phyloP scores from a whole-genome alignment of 1,284 basidiomycete species.

The Volvariella volvacea region DNA sequence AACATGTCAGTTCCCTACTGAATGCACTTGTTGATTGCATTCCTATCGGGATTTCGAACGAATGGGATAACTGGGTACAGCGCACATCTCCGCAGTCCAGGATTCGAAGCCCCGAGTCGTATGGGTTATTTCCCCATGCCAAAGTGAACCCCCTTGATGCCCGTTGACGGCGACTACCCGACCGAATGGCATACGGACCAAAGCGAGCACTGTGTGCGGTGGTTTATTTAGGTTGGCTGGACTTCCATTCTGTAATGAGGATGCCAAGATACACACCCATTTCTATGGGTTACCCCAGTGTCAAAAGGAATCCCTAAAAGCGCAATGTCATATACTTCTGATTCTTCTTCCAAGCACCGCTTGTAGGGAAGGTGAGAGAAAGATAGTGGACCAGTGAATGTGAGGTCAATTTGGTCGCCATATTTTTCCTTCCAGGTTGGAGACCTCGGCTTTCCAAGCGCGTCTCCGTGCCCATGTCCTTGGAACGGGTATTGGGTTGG shows the following conservation, averaged over 20 bases:
- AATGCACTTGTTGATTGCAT: not conserved
- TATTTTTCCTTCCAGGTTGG: slow-evolving; percentile 61
- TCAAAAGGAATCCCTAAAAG: slow-evolving; percentile 81
- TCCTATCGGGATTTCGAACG: not conserved
- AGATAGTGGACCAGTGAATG: slow-evolving; percentile 65
- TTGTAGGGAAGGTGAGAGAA: slow-evolving; percentile 69
- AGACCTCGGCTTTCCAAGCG: too few species aligned
- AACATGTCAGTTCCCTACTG: slow-evolving; percentile 1
- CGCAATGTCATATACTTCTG: slow-evolving; percentile 59
- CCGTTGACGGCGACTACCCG: slow-evolving; percentile 65
- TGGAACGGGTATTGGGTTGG: slow-evolving; percentile 9
- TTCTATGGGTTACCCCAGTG: slow-evolving; percentile 62
- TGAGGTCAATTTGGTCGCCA: slow-evolving; percentile 61
- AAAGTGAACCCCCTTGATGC: slow-evolving; percentile 53
- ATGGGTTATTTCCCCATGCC: slow-evolving; percentile 66
- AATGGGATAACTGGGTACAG: too few species aligned
- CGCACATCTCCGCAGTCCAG: slow-evolving; percentile 79
- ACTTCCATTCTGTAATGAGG: not conserved
- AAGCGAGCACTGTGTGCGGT: slow-evolving; percentile 60
- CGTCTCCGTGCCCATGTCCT: slow-evolving; percentile 3
- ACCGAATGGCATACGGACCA: slow-evolving; percentile 76
- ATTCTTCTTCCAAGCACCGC: slow-evolving; percentile 61
- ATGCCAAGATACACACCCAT: slow-evolving; percentile 37
- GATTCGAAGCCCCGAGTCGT: slow-evolving; percentile 46
- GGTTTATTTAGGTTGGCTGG: not conserved